Conservation (phyloP, 768 basidiomycete genomes). For the Leccinum sublutescens region DNA sequence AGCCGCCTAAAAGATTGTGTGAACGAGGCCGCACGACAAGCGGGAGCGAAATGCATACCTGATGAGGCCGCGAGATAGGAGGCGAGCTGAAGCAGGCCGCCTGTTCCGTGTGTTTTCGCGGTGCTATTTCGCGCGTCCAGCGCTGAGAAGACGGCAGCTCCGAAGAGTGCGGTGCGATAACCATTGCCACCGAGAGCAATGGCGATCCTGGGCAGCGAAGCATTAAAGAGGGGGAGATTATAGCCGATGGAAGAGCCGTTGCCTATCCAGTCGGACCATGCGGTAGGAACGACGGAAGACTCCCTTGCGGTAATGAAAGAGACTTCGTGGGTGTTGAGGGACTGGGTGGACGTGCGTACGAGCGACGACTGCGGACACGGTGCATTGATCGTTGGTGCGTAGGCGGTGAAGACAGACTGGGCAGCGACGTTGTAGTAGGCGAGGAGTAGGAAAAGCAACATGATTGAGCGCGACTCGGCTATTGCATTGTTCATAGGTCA, state of each 20-base stretch:
- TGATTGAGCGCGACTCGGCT: conserved; percentile 5
- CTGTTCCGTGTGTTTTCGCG: conserved; percentile 56
- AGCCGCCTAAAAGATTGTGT: conserved; percentile 45
- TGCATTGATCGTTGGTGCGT: conserved; percentile 49
- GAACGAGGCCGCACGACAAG: background rate
- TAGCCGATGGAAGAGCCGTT: conserved; percentile 55
- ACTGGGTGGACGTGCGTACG: conserved; percentile 53
- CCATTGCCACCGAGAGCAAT: conserved; percentile 73
- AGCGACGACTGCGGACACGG: conserved; percentile 57
- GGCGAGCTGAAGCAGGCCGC: conserved; percentile 67
- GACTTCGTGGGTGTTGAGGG: conserved; percentile 47
- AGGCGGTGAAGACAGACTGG: conserved; percentile 39
- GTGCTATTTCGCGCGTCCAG: conserved; percentile 62
- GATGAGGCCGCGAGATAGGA: conserved; percentile 69
- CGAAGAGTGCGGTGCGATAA: conserved; percentile 63
- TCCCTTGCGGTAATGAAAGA: conserved; percentile 47
- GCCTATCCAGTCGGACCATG: conserved; percentile 62
- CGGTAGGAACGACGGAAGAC: conserved; percentile 39
- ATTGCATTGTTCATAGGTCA: background rate
- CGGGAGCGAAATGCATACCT: conserved; percentile 37
- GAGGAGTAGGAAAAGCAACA: background rate
- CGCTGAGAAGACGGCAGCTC: conserved; percentile 55
- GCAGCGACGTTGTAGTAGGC: background rate
- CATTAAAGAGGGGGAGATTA: conserved; percentile 41
- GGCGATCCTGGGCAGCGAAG: conserved; percentile 50